Conservation (phyloP, 2,329 filamentous ascomycete species). For the Talaromyces sp. region DNA sequence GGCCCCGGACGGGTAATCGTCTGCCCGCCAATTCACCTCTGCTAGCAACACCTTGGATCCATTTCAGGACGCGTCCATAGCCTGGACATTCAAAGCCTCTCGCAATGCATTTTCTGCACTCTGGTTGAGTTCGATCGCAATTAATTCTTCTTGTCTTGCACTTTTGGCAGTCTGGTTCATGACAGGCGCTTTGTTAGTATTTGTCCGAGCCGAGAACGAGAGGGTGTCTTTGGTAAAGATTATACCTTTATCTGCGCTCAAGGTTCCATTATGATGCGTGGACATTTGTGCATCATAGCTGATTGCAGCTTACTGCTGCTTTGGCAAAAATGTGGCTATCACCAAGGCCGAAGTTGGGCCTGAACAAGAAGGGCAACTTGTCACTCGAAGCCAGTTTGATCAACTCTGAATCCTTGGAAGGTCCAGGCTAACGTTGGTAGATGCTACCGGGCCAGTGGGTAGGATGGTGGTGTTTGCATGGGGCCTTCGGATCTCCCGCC, state of each 20-base stretch:
- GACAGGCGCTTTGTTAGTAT: neutral
- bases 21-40: constrained; percentile 8
- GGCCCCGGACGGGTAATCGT: neutral
- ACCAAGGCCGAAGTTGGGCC: too few relatives aligned
- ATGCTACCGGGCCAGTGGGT: too few relatives aligned
- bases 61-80: constrained; percentile 9
- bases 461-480: too few relatives aligned
- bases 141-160: constrained; percentile 11
- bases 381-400: too few relatives aligned
- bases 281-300: constrained; percentile 3
- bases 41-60: constrained; percentile 12
- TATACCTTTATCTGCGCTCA: constrained; percentile 13
- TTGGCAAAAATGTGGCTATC: too few relatives aligned
- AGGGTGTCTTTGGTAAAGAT: neutral
- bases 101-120: constrained; percentile 11
- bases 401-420: too few relatives aligned
- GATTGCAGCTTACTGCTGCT: neutral
- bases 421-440: too few relatives aligned
- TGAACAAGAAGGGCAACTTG: too few relatives aligned
- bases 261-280: neutral
- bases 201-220: too few relatives aligned
- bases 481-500: too few relatives aligned
- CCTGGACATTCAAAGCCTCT: constrained; percentile 11
- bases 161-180: constrained; percentile 9
- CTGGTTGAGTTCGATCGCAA: constrained; percentile 11